A percentile compares a stretch with the other conserved stretches of the same genome.
These are phyloP conservation scores for Myxozyma sirexii DNA, from an alignment of 805 yeast genomes.

Conservation along the genomic window DNA sequence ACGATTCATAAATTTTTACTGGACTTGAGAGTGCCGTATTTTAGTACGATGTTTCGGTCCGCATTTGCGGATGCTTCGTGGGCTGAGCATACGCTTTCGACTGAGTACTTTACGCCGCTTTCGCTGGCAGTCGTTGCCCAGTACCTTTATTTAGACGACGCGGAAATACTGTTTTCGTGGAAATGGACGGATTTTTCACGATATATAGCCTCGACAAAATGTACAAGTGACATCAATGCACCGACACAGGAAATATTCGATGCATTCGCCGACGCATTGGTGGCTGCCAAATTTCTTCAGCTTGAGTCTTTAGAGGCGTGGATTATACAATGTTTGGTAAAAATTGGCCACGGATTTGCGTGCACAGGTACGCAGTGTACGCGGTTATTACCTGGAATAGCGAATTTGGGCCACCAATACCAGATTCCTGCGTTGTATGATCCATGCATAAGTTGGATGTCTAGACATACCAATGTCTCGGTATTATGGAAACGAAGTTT, in stretches of 20 bases:
- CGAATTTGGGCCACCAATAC: conserved; percentile 27
- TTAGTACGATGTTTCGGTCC: conserved; percentile 31
- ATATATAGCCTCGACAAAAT: conserved; percentile 24
- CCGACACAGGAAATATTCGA: conserved; percentile 32
- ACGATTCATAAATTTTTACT: conserved; percentile 29
- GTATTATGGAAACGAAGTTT: conserved; percentile 28
- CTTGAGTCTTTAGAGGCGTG: conserved; percentile 30
- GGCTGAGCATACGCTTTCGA: conserved; percentile 27
- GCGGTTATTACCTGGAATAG: conserved; percentile 23
- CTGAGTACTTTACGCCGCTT: conserved; percentile 33
- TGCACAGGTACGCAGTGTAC: conserved; percentile 31
- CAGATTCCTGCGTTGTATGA: conserved; percentile 19
- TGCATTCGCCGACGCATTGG: conserved; percentile 27
- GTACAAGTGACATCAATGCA: conserved; percentile 29
- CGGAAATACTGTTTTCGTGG: conserved; percentile 30
- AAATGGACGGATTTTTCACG: conserved; percentile 34
- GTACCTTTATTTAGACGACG: conserved; percentile 30
- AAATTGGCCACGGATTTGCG: conserved; percentile 27
- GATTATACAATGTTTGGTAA: conserved; percentile 21
- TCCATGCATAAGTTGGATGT: conserved; percentile 30
- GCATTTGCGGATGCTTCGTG: conserved; percentile 29
- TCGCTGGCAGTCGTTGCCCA: conserved; percentile 32
- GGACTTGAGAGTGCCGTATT: conserved; percentile 31
- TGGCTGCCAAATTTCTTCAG: conserved; percentile 33
- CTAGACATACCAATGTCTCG: conserved; percentile 25